Percentiles rank a stretch among this genome's conserved stretches.
phyloP scores from a whole-genome alignment of 768 basidiomycete genomes.

The Suillus subalutaceus region DNA sequence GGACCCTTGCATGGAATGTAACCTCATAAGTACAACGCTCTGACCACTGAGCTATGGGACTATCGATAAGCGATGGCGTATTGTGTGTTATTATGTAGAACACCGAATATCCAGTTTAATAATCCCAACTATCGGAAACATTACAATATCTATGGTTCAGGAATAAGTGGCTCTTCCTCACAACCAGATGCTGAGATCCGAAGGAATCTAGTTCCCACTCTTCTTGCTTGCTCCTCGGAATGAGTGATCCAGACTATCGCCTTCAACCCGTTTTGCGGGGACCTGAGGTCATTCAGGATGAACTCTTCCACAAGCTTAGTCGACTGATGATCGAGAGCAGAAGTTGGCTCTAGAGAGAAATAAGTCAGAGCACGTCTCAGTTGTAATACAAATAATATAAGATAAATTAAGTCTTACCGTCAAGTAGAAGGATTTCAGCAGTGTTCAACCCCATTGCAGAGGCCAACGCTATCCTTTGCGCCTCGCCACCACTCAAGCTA shows the following conservation, averaged over 20 bases:
- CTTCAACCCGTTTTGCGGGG: slow-evolving; percentile 54
- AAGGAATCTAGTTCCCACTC: slow-evolving; percentile 73
- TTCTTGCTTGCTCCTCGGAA: slow-evolving; percentile 75
- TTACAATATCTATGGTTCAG: slow-evolving; percentile 27
- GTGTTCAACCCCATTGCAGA: slow-evolving; percentile 71
- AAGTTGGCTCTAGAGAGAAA: slow-evolving; percentile 73
- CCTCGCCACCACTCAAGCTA: slow-evolving; percentile 83
- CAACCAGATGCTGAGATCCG: slow-evolving; percentile 48
- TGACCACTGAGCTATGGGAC: slow-evolving; percentile 65
- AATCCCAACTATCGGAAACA: slow-evolving; percentile 1
- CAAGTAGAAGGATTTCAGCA: slow-evolving; percentile 79
- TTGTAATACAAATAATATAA: not conserved
- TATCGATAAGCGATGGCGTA: slow-evolving; percentile 11
- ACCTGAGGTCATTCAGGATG: slow-evolving; percentile 54
- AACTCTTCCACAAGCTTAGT: slow-evolving; percentile 67
- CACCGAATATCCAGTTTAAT: too few species aligned
- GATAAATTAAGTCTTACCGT: slow-evolving; percentile 53
- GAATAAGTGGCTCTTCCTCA: slow-evolving; percentile 38
- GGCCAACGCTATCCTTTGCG: slow-evolving; percentile 81
- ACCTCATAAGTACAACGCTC: slow-evolving; percentile 66
- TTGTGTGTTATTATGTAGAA: slow-evolving; percentile 1
- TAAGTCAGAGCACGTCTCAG: not conserved
- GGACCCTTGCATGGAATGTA: slow-evolving; percentile 60
- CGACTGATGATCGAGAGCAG: slow-evolving; percentile 76
- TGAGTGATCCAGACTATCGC: slow-evolving; percentile 90